Conservation (phyloP, 139 green algal species). For the Raphidocelis subcapitata region DNA sequence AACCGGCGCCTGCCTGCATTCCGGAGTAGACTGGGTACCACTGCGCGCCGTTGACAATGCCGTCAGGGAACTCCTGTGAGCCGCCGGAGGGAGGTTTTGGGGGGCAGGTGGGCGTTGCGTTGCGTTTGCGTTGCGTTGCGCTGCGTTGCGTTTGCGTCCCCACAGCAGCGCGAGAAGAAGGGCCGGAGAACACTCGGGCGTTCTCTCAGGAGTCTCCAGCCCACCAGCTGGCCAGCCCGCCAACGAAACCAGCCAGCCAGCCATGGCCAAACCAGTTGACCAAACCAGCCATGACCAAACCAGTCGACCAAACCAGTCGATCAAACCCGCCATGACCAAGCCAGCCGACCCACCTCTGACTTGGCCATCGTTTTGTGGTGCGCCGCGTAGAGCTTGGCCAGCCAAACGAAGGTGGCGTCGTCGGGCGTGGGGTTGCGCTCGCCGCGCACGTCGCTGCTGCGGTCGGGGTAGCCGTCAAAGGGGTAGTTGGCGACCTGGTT, state of each 20-base stretch:
- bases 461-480: conserved; percentile 73
- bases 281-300: no score
- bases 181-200: no score
- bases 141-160: no score
- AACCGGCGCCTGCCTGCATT: conserved; percentile 57
- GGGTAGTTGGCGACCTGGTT: conserved; percentile 73
- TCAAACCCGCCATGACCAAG: no score
- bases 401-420: conserved; percentile 69
- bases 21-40: conserved; percentile 94
- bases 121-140: no score
- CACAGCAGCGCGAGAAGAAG: no score
- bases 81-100: neutral
- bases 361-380: conserved; percentile 57
- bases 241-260: no score
- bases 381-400: conserved; percentile 74
- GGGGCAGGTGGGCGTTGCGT: no score
- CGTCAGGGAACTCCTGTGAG: conserved; percentile 68
- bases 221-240: no score
- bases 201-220: no score
- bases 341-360: neutral
- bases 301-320: no score
- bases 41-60: conserved; percentile 88
- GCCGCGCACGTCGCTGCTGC: conserved; percentile 6
- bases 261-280: no score
- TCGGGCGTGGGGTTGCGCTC: conserved; percentile 44